Evolutionary conservation across 164 flowering plant genomes (phyloP).

Genomic region (Liriodendron chinense): DNA sequence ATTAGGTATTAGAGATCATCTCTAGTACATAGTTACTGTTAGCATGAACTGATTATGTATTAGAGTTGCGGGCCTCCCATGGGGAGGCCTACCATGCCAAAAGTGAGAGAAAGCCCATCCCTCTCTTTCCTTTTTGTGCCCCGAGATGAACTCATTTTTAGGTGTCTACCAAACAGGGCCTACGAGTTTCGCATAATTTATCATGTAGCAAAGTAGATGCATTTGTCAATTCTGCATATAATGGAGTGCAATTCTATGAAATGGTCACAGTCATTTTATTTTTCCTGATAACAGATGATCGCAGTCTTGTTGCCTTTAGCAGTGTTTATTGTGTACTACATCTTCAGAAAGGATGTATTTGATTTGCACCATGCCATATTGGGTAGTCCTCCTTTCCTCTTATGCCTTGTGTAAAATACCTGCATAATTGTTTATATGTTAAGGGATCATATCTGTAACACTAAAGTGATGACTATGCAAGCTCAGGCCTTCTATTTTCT

Average conservation of each 20-base stretch:
- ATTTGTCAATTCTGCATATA: too few species aligned
- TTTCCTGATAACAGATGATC: slow-evolving; percentile 29
- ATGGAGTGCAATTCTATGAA: not conserved
- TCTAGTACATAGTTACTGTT: too few species aligned
- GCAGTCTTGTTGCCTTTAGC: slow-evolving; percentile 54
- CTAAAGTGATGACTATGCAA: slow-evolving; percentile 11
- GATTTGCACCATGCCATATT: slow-evolving; percentile 76
- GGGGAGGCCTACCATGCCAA: too few species aligned
- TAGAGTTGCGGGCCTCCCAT: too few species aligned
- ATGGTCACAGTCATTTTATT: not conserved
- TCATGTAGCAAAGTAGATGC: not conserved
- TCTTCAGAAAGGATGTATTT: slow-evolving; percentile 62
- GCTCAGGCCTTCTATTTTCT: slow-evolving; percentile 49
- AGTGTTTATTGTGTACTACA: slow-evolving; percentile 41
- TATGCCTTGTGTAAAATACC: not conserved
- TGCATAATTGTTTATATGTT: not conserved
- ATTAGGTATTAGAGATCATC: too few species aligned
- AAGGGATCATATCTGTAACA: not conserved
- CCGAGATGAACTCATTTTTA: too few species aligned
- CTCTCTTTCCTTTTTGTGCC: too few species aligned
- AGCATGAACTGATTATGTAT: too few species aligned
- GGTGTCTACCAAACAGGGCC: too few species aligned
- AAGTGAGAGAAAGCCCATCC: too few species aligned
- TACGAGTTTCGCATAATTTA: too few species aligned
- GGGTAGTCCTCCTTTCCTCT: slow-evolving; percentile 35